Base-by-base conservation (phyloP, 306 rosid species). In the Herpetospermum pedunculosum region DNA sequence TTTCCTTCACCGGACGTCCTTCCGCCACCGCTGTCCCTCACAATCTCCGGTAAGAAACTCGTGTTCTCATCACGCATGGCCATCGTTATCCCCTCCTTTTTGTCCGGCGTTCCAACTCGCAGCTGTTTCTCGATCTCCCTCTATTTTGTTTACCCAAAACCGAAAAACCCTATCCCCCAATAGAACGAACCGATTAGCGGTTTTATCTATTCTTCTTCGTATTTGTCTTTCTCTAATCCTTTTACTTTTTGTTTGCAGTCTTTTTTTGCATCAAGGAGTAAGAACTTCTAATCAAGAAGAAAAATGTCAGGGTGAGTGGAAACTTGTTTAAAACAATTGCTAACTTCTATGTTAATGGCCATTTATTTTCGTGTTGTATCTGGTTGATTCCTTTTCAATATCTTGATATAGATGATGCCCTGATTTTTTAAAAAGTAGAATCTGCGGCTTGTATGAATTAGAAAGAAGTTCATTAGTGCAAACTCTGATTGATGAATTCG, bases 231-330 rank as follows among this genome's bases (percentile, higher is more conserved):
- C n/a, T n/a, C n/a, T n/a, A n/a, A n/a, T n/a, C n/a, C n/a, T 53
- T n/a, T n/a, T 53, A n/a, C n/a, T 26, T 26, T 21, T 5, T 26
- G 41, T 68, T 43, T 69, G 38, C 73, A 41, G 73, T 6, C 26
- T 40, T 49, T 4, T 65, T 40, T 4, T 65, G 72, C 72, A 2
- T 2, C n/a, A 23, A 65, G 72, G 52, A 65, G 41, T 8, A 15
- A 32, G 13, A 32, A 65, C 50, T 64, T 64, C 32, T 65, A 65
- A 40, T 21, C 50, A 25, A 14, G 72, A 40, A 65, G 72, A 65
- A 65, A 25, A 40, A 65, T 65, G 72, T 65, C 72, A 40, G 50
- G 34, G 72, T 65, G 50, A 65, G 72, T 40, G 50, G 28, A 40
- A 21, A 4, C 12, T 59, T 65, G 5, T 40, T 65, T 38, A 6